Evolutionary conservation across 1,284 basidiomycete genomes (phyloP).

Genomic region (Leccinum pachyderme): DNA sequence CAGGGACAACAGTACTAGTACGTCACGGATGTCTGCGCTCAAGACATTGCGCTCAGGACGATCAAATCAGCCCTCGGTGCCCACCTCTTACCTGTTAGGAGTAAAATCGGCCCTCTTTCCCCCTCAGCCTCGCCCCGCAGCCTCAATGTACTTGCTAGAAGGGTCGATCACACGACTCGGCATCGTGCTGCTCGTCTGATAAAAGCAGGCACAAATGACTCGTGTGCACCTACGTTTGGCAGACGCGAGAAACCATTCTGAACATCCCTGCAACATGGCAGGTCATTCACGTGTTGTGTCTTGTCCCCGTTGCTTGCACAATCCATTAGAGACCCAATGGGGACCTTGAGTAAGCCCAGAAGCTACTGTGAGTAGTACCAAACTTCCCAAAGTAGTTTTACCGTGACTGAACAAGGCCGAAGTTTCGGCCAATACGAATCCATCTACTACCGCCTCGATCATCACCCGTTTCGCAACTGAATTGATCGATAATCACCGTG

Average conservation of each 20-base stretch:
- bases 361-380: not conserved
- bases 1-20: not conserved
- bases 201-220: not conserved
- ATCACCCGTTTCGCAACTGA: not conserved
- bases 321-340: not conserved
- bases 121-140: not conserved
- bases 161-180: not conserved
- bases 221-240: not conserved
- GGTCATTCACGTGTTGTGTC: not conserved
- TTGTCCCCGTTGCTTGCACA: not conserved
- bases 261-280: not conserved
- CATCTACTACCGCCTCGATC: too few relatives aligned
- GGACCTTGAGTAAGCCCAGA: not conserved
- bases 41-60: not conserved
- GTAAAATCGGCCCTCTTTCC: not conserved
- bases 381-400: not conserved
- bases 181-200: not conserved
- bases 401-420: not conserved
- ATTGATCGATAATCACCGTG: not conserved
- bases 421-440: too few relatives aligned
- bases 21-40: not conserved
- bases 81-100: not conserved
- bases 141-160: not conserved
- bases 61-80: not conserved
- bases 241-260: not conserved